A percentile compares a stretch with the other conserved stretches of the same genome.
Conservation (phyloP, 306 rosid genomes). For the Inga oerstediana region DNA sequence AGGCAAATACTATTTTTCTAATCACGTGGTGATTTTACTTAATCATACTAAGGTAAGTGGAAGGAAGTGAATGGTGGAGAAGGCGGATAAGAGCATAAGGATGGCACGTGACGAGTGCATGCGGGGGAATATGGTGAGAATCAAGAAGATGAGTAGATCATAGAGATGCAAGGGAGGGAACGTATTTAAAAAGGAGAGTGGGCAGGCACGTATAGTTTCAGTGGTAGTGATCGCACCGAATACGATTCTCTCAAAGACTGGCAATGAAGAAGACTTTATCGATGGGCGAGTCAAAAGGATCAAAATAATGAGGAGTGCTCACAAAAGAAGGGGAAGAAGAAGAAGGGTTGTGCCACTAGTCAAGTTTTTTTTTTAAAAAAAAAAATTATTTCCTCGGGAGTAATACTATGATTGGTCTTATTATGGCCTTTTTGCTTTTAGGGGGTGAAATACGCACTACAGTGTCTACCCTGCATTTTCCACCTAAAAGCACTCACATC, state of each 20-base stretch:
- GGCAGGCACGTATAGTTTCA: not conserved
- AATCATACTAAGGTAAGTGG: too few species aligned
- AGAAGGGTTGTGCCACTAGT: not conserved
- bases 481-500: slow-evolving; percentile 32
- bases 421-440: slow-evolving; percentile 45
- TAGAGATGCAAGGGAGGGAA: not conserved
- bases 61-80: not conserved
- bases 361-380: not conserved
- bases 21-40: not conserved
- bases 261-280: not conserved
- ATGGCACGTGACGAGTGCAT: not conserved
- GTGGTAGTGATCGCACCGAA: not conserved
- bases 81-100: not conserved
- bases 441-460: slow-evolving; percentile 48
- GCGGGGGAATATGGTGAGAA: not conserved
- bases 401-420: slow-evolving; percentile 44
- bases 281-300: slow-evolving; percentile 30
- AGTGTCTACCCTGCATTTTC: slow-evolving; percentile 31
- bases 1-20: not conserved
- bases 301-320: not conserved
- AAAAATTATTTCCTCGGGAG: not conserved
- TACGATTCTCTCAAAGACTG: not conserved
- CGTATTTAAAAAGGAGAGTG: not conserved
- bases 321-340: slow-evolving; percentile 11
- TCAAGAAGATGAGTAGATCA: not conserved